These are phyloP conservation scores for Colletotrichum destructivum DNA, from an alignment of 2,329 filamentous ascomycete genomes.

Conservation along the genomic window DNA sequence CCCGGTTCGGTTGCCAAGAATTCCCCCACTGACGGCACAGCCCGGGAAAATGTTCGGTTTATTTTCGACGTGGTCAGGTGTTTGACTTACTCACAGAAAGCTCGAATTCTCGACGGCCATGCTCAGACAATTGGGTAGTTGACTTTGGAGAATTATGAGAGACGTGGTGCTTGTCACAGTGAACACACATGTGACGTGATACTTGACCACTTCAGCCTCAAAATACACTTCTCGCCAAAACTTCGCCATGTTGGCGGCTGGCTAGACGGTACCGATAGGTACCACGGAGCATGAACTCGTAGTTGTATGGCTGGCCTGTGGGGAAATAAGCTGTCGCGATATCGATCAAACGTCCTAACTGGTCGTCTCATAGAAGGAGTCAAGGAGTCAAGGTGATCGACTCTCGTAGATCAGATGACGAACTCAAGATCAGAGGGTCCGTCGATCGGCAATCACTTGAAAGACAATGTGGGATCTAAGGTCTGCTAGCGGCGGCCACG, in stretches of 20 bases:
- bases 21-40: background rate
- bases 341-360: background rate
- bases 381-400: background rate
- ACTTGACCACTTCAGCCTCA: background rate
- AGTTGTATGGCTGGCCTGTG: background rate
- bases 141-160: too few species aligned
- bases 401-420: background rate
- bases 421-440: background rate
- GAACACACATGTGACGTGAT: background rate
- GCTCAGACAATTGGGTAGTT: too few species aligned
- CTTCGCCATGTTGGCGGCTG: background rate
- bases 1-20: background rate
- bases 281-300: background rate
- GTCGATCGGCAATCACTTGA: background rate
- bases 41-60: background rate
- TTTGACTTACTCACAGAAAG: background rate
- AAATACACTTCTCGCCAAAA: too few species aligned
- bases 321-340: background rate
- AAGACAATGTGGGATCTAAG: background rate
- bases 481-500: background rate
- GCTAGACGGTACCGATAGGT: background rate
- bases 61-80: background rate
- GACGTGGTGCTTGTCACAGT: too few species aligned
- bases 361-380: background rate
- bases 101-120: too few species aligned